Evolutionary conservation across 164 flowering plant genomes (phyloP).

Genomic region (Liquidambar formosana): DNA sequence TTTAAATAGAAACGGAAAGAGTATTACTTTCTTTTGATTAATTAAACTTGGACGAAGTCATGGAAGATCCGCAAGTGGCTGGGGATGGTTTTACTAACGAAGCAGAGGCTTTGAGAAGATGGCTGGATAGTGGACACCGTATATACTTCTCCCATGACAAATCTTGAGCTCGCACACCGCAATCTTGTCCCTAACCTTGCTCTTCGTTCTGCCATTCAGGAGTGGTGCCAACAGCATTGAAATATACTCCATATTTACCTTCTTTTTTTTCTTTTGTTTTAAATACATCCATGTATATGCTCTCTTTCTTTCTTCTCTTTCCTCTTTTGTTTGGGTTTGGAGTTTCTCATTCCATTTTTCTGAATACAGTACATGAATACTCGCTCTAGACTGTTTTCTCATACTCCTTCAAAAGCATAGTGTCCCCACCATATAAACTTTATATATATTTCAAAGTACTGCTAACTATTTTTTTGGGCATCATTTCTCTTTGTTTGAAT

Average conservation of each 20-base stretch:
- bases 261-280: neutral
- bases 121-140: conserved; percentile 76
- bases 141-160: conserved; percentile 91
- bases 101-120: conserved; percentile 70
- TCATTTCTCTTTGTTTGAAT: too few species aligned
- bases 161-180: conserved; percentile 48
- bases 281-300: neutral
- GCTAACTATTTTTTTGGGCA: too few species aligned
- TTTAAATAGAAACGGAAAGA: too few species aligned
- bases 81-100: conserved; percentile 94
- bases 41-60: conserved; percentile 62
- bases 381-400: neutral
- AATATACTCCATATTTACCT: too few species aligned
- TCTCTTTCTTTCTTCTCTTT: too few species aligned
- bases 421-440: neutral
- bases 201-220: conserved; percentile 85
- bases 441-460: too few species aligned
- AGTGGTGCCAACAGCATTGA: conserved; percentile 62
- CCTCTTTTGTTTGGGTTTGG: neutral
- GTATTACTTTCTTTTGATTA: too few species aligned
- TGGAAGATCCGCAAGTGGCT: conserved; percentile 86
- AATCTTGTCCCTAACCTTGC: conserved; percentile 75
- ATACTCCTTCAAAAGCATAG: neutral
- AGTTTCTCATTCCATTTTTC: conserved; percentile 1
- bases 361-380: neutral